Percentiles rank a stretch among this genome's conserved stretches.
These are phyloP conservation scores for Tilletiaria anomala DNA, from an alignment of 1,284 basidiomycete species.

Conservation along the genomic window DNA sequence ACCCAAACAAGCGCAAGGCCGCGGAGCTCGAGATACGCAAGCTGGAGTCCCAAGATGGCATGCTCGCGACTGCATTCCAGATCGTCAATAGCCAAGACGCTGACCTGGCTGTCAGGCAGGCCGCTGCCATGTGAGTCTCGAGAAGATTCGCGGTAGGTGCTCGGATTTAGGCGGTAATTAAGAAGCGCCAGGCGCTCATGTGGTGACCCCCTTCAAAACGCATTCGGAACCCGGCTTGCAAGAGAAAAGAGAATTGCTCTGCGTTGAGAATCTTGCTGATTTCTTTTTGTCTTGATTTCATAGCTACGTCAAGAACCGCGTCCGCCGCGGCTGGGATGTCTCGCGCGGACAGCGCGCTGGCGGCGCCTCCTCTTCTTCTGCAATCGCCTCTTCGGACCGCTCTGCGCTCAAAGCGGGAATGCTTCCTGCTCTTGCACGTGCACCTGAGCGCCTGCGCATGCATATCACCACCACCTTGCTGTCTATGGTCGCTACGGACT, in stretches of 20 bases:
- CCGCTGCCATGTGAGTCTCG: slow-evolving; percentile 22
- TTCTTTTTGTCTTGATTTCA: neutral
- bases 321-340: slow-evolving; percentile 31
- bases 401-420: neutral
- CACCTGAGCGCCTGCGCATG: slow-evolving; percentile 9
- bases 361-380: neutral
- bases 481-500: slow-evolving; percentile 26
- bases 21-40: slow-evolving; percentile 36
- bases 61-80: slow-evolving; percentile 32
- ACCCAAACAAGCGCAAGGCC: slow-evolving; percentile 27
- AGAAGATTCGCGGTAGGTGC: too few species aligned
- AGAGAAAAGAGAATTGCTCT: too few species aligned
- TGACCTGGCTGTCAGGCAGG: slow-evolving; percentile 26
- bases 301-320: slow-evolving; percentile 36
- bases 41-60: slow-evolving; percentile 30
- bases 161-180: too few species aligned
- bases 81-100: slow-evolving; percentile 19
- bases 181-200: too few species aligned
- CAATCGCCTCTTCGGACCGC: neutral
- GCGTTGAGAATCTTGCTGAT: too few species aligned
- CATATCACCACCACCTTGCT: slow-evolving; percentile 25
- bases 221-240: neutral
- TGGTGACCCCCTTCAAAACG: neutral
- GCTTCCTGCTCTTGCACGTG: neutral
- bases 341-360: too few species aligned